phyloP scores from a whole-genome alignment of 768 basidiomycete genomes.

The Lentinula raphanica region DNA sequence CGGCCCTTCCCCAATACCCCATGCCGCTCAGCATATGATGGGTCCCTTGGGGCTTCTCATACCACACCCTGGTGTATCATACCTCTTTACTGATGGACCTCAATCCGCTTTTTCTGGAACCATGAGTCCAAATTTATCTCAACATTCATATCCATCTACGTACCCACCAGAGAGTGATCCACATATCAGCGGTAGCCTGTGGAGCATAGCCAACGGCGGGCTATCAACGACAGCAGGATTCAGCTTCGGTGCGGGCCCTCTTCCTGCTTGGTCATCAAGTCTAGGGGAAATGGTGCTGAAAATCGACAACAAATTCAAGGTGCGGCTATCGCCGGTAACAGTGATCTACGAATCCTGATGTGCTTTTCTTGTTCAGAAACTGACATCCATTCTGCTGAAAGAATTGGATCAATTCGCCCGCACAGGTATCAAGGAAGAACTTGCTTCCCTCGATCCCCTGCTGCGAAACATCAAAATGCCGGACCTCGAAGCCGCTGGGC shows the following conservation, averaged over 20 bases:
- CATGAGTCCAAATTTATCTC: conserved; percentile 20
- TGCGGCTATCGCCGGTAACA: conserved; percentile 19
- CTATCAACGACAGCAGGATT: conserved; percentile 18
- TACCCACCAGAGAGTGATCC: conserved; percentile 4
- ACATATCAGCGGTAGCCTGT: conserved; percentile 50
- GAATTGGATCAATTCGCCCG: conserved; percentile 82
- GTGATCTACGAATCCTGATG: background rate
- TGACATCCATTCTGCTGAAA: conserved; percentile 71
- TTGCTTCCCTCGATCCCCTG: conserved; percentile 76
- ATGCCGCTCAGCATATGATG: conserved; percentile 64
- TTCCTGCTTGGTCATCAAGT: conserved; percentile 54
- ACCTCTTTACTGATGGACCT: conserved; percentile 55
- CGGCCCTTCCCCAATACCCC: conserved; percentile 73
- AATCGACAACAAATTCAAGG: conserved; percentile 83
- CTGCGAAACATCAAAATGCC: conserved; percentile 50
- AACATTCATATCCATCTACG: conserved; percentile 21
- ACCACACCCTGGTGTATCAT: conserved; percentile 80
- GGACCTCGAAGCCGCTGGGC: conserved; percentile 20
- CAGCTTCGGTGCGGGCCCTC: conserved; percentile 35
- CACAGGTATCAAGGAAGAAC: conserved; percentile 75
- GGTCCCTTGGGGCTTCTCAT: conserved; percentile 70
- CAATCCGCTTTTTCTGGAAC: conserved; percentile 14
- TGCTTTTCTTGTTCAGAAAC: conserved; percentile 53
- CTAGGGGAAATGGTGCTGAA: conserved; percentile 74
- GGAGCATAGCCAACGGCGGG: conserved; percentile 64